Evolutionary conservation across 2,329 filamentous ascomycete genomes (phyloP).

Genomic region (Aspergillus intermedius): DNA sequence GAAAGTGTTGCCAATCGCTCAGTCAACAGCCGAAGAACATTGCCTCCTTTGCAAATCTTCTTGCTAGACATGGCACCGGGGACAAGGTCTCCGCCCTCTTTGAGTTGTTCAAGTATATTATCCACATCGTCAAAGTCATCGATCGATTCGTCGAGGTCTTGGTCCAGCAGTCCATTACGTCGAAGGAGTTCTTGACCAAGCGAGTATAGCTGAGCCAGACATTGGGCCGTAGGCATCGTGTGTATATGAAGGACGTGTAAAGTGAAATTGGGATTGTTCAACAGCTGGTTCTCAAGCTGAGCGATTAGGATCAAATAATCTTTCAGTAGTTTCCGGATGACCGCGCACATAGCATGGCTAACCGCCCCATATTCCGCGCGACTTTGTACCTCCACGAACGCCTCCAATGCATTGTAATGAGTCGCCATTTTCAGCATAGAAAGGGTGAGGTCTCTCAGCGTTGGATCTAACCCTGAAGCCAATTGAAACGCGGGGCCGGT

Average conservation of each 20-base stretch:
- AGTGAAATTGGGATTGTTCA: conserved; percentile 84
- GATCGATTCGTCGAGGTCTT: conserved; percentile 61
- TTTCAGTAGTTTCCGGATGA: conserved; percentile 81
- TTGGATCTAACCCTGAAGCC: conserved; percentile 78
- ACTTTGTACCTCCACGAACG: conserved; percentile 91
- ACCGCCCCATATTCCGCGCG: conserved; percentile 88
- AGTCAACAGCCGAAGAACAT: conserved; percentile 82
- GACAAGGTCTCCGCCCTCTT: conserved; percentile 76
- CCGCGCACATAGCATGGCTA: conserved; percentile 93
- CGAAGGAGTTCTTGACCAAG: conserved; percentile 82
- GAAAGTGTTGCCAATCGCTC: conserved; percentile 82
- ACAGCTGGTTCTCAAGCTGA: conserved; percentile 85
- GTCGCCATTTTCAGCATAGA: conserved; percentile 93
- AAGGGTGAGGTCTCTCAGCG: conserved; percentile 74
- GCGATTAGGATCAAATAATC: conserved; percentile 91
- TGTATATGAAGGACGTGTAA: conserved; percentile 90
- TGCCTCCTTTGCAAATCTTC: conserved; percentile 94
- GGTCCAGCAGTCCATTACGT: conserved; percentile 76
- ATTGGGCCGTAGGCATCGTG: conserved; percentile 81
- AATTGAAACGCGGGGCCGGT: conserved; percentile 76
- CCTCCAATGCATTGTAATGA: conserved; percentile 83
- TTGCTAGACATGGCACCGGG: conserved; percentile 74
- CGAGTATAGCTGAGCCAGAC: conserved; percentile 83
- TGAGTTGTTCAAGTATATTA: conserved; percentile 82
- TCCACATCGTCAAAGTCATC: conserved; percentile 81